Percentiles rank a stretch among this genome's conserved stretches.
These are phyloP conservation scores for Amauroascus niger DNA, from an alignment of 2,329 filamentous ascomycete genomes.

Conservation along the genomic window DNA sequence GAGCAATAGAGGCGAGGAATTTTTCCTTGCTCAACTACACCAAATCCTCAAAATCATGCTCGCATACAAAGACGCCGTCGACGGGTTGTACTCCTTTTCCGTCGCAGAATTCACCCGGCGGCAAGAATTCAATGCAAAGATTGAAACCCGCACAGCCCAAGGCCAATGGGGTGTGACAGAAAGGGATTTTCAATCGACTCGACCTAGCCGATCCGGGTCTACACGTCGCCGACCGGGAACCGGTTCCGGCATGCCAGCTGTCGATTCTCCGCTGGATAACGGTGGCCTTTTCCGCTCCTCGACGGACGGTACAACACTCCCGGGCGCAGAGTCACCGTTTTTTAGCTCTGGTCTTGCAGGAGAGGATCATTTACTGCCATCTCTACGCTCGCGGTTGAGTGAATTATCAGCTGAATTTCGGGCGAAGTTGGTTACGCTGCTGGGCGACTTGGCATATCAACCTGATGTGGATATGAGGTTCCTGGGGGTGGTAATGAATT, in stretches of 20 bases:
- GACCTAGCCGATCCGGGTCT: constrained; percentile 21
- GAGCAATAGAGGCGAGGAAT: constrained; percentile 52
- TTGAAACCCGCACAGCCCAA: constrained; percentile 55
- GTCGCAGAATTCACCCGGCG: constrained; percentile 86
- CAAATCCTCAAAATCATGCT: constrained; percentile 93
- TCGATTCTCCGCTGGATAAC: constrained; percentile 12
- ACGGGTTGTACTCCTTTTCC: constrained; percentile 87
- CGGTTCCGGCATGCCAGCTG: constrained; percentile 21
- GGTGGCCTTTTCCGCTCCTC: constrained; percentile 1
- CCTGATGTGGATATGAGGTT: constrained; percentile 93
- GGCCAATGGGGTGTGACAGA: constrained; percentile 57
- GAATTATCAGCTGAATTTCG: constrained; percentile 68
- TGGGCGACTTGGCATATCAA: constrained; percentile 87
- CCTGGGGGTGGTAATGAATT: constrained; percentile 95
- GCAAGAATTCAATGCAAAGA: constrained; percentile 72
- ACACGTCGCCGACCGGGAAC: constrained; percentile 17
- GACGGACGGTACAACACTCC: constrained; percentile 10
- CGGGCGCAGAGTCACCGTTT: not conserved
- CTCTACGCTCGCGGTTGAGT: constrained; percentile 62
- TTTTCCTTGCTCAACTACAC: constrained; percentile 82
- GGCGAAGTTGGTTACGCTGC: constrained; percentile 63
- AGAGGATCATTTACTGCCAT: constrained; percentile 59
- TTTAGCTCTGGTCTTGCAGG: constrained; percentile 2
- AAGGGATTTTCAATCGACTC: constrained; percentile 32
- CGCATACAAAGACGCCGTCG: constrained; percentile 82